phyloP scores from a whole-genome alignment of 108 stramenopile genomes.

The Discostella stelligeroides region DNA sequence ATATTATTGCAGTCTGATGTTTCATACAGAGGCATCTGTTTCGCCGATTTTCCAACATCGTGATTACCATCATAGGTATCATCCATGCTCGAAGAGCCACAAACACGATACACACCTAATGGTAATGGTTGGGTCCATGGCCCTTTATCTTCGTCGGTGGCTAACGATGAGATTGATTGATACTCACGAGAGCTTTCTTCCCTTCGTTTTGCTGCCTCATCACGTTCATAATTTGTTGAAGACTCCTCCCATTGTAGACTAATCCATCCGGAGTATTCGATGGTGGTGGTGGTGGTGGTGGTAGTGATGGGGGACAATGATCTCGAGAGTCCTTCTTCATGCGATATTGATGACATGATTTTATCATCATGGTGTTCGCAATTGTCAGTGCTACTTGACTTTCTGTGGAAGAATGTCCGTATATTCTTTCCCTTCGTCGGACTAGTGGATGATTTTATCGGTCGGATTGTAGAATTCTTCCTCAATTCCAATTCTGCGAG shows the following conservation, averaged over 20 bases:
- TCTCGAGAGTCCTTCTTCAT: slow-evolving; percentile 9
- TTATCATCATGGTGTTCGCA: not conserved
- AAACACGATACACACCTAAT: slow-evolving; percentile 39
- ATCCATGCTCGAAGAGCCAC: not conserved
- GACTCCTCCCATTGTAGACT: slow-evolving; percentile 38
- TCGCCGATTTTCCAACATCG: not conserved
- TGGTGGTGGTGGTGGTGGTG: too few relatives aligned
- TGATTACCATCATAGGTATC: not conserved
- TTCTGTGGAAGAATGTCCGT: not conserved
- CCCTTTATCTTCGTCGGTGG: slow-evolving; percentile 45
- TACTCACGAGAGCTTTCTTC: not conserved
- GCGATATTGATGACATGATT: too few relatives aligned
- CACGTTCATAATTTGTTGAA: slow-evolving; percentile 20
- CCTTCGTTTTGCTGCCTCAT: slow-evolving; percentile 13
- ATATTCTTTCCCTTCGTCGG: slow-evolving; percentile 1
- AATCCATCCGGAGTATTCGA: slow-evolving; percentile 48
- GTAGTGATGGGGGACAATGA: slow-evolving; percentile 35
- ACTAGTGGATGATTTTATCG: not conserved
- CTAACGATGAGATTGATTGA: not conserved
- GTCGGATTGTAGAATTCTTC: slow-evolving; percentile 1
- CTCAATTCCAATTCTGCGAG: slow-evolving; percentile 14
- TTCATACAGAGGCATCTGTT: slow-evolving; percentile 23
- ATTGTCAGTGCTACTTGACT: not conserved
- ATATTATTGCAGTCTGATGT: slow-evolving; percentile 24
- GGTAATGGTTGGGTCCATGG: slow-evolving; percentile 43